Evolutionary conservation across 2,329 filamentous ascomycete genomes (phyloP).

Genomic region (Leptographium lundbergii): DNA sequence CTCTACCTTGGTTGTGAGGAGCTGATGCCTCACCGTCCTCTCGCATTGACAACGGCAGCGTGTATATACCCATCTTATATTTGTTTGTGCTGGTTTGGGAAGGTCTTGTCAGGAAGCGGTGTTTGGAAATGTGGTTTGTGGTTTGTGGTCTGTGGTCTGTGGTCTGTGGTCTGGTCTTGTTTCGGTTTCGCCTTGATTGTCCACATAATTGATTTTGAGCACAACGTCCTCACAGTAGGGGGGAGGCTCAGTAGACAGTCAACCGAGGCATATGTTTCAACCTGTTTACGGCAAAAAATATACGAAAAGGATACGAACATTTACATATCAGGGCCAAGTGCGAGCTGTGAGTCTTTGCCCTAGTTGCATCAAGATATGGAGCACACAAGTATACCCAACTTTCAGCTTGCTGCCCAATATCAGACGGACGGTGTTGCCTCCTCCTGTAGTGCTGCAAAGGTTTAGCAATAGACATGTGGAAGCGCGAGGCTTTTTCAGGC

Average conservation of each 20-base stretch:
- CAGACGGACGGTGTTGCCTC: too few relatives aligned
- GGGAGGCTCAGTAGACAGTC: background rate
- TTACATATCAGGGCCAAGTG: background rate
- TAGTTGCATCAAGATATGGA: too few relatives aligned
- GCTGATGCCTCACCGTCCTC: background rate
- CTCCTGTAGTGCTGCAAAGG: too few relatives aligned
- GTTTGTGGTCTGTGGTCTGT: background rate
- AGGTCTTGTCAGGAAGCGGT: background rate
- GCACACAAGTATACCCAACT: too few relatives aligned
- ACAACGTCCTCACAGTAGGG: background rate
- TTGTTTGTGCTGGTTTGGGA: background rate
- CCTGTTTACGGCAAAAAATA: background rate
- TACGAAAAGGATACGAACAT: background rate
- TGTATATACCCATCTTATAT: conserved; percentile 5
- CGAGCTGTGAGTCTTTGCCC: background rate
- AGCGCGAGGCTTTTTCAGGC: too few relatives aligned
- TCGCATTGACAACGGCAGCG: background rate
- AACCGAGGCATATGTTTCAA: background rate
- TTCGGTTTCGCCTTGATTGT: background rate
- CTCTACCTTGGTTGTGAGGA: background rate
- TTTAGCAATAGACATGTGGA: too few relatives aligned
- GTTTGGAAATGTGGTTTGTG: background rate
- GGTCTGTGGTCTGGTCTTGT: background rate
- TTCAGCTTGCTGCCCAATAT: too few relatives aligned
- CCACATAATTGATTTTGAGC: background rate